Conservation (phyloP, 805 yeast genomes). For the Grigorovia yakushimaensis region DNA sequence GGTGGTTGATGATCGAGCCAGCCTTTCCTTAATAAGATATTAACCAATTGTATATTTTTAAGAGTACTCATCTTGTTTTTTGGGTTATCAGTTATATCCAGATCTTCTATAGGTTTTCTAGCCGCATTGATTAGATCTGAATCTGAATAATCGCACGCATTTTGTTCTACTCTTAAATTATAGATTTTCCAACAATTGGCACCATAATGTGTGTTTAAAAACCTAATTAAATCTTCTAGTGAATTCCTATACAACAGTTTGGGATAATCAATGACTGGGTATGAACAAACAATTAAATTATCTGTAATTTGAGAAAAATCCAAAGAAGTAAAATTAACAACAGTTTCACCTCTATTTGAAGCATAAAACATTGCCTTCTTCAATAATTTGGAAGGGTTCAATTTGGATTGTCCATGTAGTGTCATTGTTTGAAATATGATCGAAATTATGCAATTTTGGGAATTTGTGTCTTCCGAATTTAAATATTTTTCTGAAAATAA, state of each 20-base stretch:
- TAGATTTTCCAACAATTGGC: slow-evolving; percentile 55
- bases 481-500: too few relatives aligned
- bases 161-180: slow-evolving; percentile 57
- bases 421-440: too few relatives aligned
- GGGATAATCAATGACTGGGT: slow-evolving; percentile 46
- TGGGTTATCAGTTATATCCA: not conserved
- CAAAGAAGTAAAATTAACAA: slow-evolving; percentile 18
- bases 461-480: not conserved
- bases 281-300: slow-evolving; percentile 62
- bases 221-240: slow-evolving; percentile 40
- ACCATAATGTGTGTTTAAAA: slow-evolving; percentile 39
- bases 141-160: slow-evolving; percentile 30
- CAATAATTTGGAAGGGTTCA: not conserved
- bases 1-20: slow-evolving; percentile 77
- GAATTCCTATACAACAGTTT: slow-evolving; percentile 43
- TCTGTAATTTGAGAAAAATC: slow-evolving; percentile 64
- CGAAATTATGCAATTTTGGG: not conserved
- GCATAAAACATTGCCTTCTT: not conserved
- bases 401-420: not conserved
- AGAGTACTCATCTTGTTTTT: not conserved
- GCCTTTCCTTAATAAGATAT: slow-evolving; percentile 29
- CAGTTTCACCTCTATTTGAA: not conserved
- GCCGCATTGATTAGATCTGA: slow-evolving; percentile 10
- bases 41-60: not conserved
- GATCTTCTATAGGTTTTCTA: not conserved